Evolutionary conservation across 2,329 filamentous ascomycete genomes (phyloP), one percentile per base, ranked within the genome.

Genomic region (Ilyonectria destructans): DNA sequence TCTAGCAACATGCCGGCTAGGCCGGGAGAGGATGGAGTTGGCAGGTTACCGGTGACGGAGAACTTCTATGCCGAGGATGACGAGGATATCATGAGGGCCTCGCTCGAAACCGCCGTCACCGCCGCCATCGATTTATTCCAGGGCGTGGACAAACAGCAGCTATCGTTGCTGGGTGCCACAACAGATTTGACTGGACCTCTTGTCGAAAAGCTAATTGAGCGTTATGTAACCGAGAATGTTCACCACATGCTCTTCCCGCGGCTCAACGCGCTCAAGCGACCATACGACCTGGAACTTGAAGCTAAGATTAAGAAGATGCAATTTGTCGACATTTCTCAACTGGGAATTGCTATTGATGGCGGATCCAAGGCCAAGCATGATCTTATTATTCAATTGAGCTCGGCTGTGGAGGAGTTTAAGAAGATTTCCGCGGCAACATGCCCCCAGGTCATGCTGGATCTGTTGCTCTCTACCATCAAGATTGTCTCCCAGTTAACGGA

Each of bases 101-200:
- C 95, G 17, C 84, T 98, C 15, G 96, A 99, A 81, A 97, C 93
- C 1, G 95, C 96, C 1, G 93, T 99, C 12, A 97, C 94, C 10
- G 90, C 93, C 10, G 96, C 95, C 0, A 98, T 99, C 72, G 96
- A 99, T 77, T 87, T 98, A 1, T 99, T 99, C 73, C 96, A 98
- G 76, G 91, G 91, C 67, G 96, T 99, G 6, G 96, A 99, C 79
- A 97, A 97, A 80, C 94, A 97, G 76, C 96, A 98, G 76, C 85
- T 99, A 31, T 98, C 96, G 3, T 87, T 97, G 40, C 86, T 99
- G 5, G 96, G 95, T 19, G 93, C 95, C 5, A 97, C 95, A 1
- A 99, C 97, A 2, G 95, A 98, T 78, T 84, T 99, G 58, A 98
- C 96, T 0, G 96, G 96, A 0, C 94, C 95, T 1, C 84, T 97